Base-by-base conservation (phyloP, 2,329 filamentous ascomycete species). In the Clonostachys rosea region DNA sequence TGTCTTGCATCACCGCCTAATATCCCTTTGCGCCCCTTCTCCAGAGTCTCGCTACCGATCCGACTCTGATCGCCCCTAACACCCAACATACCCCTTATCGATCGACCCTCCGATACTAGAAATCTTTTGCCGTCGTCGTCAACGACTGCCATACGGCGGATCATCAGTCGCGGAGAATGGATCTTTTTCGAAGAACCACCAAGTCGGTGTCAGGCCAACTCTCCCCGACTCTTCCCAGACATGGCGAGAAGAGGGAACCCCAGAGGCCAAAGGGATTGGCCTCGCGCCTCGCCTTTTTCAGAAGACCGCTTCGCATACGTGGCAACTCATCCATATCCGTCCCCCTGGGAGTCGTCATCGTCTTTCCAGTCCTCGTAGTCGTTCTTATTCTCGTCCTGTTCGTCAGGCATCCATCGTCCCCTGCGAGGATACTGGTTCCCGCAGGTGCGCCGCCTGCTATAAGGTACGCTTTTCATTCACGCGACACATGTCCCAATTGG, bases 241-340 rank as follows among this genome's bases (percentile, higher is more conserved):
- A 79, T 54, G 75, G 79, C 39, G 50, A 48, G 57, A 81, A 79
- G 62, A 66, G 58, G 46, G 57, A 49, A 59, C 48, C 59, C 40
- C 54, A 64, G 40, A 67, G 66, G 50, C 63, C 66, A 34, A 68
- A 71, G 49, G 65, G 60, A 20, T 49, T 74, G 43, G 67, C 70
- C 34, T 70, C 75, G 40, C 73, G 76, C 46, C 74, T 95, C 59
- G 86, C 87, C 52, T 95, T 96, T 67, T 89, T 97, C 66, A 79
- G 85, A 57, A 82, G 89, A 62, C 89, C 92, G 45, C 81, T 99
- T 74, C 85, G 91, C 57, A 74, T 99, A 72, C 87, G 85, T 70
- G 89, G 90, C 59, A 96, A 95, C 69, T 96, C 91, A 47, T 88
- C 86, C 61, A 83, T 96, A 66, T 96, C 92, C 45, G 86, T 97